Evolutionary conservation across 1,139 yeast genomes (phyloP).

Genomic region (Pichia sp.): DNA sequence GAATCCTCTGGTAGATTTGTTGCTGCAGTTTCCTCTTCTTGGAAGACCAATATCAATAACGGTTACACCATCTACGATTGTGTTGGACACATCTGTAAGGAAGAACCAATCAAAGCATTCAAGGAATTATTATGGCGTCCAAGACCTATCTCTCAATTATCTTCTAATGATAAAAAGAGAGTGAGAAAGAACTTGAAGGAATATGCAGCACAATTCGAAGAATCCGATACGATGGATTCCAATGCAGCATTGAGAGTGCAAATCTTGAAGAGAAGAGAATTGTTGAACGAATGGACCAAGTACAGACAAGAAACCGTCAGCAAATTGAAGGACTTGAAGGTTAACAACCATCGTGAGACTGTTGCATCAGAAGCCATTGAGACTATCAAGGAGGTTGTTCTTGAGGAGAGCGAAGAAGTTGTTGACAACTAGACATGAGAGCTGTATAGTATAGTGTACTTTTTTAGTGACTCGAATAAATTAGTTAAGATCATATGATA

Average conservation of each 20-base stretch:
- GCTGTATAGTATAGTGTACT: too few relatives aligned
- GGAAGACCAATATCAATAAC: slow-evolving; percentile 82
- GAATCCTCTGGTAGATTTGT: slow-evolving; percentile 93
- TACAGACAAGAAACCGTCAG: slow-evolving; percentile 61
- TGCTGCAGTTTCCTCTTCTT: slow-evolving; percentile 80
- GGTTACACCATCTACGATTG: slow-evolving; percentile 87
- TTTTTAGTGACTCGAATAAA: not conserved
- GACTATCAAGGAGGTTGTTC: slow-evolving; percentile 57
- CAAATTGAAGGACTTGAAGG: slow-evolving; percentile 35
- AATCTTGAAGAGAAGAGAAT: slow-evolving; percentile 75
- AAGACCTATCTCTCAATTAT: slow-evolving; percentile 75
- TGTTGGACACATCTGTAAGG: slow-evolving; percentile 70
- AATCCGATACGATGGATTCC: slow-evolving; percentile 94
- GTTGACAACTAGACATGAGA: slow-evolving; percentile 34
- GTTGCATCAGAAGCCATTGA: slow-evolving; percentile 61
- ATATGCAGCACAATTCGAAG: slow-evolving; percentile 90
- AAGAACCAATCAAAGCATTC: slow-evolving; percentile 75
- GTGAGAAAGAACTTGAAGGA: slow-evolving; percentile 85
- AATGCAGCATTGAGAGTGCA: slow-evolving; percentile 88
- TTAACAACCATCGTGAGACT: slow-evolving; percentile 18
- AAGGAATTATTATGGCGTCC: slow-evolving; percentile 97
- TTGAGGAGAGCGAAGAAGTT: slow-evolving; percentile 75
- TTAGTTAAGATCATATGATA: too few relatives aligned
- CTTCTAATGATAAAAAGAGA: slow-evolving; percentile 77
- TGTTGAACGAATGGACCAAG: slow-evolving; percentile 77